phyloP scores from a whole-genome alignment of 2,329 filamentous ascomycete species.

The Beauveria bassiana region DNA sequence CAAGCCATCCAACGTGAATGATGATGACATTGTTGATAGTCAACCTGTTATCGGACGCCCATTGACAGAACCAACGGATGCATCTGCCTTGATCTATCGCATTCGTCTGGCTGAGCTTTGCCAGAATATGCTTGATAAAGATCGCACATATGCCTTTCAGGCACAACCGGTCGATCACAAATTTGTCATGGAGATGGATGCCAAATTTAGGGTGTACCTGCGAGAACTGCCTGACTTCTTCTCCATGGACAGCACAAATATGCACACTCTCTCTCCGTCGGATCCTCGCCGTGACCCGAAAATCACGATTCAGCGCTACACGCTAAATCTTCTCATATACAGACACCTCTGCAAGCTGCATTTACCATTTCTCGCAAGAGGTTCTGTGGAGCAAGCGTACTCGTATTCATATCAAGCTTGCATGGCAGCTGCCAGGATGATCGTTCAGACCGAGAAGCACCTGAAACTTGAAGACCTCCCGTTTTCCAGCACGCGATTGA shows the following conservation, averaged over 20 bases:
- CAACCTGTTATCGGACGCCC: slow-evolving; percentile 23
- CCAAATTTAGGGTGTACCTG: slow-evolving; percentile 21
- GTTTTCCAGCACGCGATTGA: slow-evolving; percentile 22
- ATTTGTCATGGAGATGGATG: slow-evolving; percentile 26
- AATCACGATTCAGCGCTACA: slow-evolving; percentile 25
- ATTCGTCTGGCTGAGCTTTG: slow-evolving; percentile 29
- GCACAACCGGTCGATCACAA: slow-evolving; percentile 25
- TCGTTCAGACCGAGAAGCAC: slow-evolving; percentile 23
- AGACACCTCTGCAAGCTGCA: slow-evolving; percentile 29
- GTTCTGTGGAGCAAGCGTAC: slow-evolving; percentile 25
- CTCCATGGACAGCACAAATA: slow-evolving; percentile 14
- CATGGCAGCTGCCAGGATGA: slow-evolving; percentile 23
- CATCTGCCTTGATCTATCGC: slow-evolving; percentile 32
- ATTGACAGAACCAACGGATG: slow-evolving; percentile 23
- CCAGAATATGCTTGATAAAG: slow-evolving; percentile 27
- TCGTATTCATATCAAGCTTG: slow-evolving; percentile 25
- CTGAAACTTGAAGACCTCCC: slow-evolving; percentile 20
- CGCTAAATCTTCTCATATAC: slow-evolving; percentile 25
- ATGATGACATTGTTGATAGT: slow-evolving; percentile 26
- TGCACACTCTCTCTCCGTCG: slow-evolving; percentile 16
- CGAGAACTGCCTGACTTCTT: slow-evolving; percentile 24
- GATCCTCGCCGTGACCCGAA: slow-evolving; percentile 18
- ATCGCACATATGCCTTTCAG: slow-evolving; percentile 18
- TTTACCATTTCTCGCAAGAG: slow-evolving; percentile 27
- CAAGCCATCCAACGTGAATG: slow-evolving; percentile 31